These are phyloP conservation scores for Backusella sp. DNA, from an alignment of 192 early-diverging fungal species.

Conservation along the genomic window DNA sequence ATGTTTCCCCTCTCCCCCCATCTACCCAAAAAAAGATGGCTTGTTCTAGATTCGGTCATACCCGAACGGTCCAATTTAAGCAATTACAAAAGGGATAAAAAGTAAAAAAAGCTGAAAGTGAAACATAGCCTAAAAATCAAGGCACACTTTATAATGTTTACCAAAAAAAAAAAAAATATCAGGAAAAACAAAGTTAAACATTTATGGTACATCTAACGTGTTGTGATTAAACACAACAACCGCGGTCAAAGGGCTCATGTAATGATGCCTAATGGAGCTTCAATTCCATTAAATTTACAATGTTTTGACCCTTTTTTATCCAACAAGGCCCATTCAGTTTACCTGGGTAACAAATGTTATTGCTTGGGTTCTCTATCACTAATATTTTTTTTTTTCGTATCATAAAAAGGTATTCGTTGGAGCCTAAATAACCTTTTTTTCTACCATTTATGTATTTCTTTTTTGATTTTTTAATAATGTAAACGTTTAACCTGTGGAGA, in stretches of 20 bases:
- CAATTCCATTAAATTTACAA: background rate
- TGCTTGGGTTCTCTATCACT: background rate
- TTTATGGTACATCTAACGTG: constrained; percentile 9
- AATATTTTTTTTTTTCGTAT: background rate
- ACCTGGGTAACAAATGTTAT: background rate
- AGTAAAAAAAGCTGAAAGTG: background rate
- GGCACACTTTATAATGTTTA: background rate
- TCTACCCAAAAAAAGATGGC: background rate
- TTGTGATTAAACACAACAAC: background rate
- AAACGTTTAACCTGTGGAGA: constrained; percentile 2
- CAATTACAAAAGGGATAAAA: background rate
- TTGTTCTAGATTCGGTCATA: constrained; percentile 7
- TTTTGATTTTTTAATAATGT: background rate
- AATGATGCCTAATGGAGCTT: background rate
- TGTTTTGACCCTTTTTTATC: background rate
- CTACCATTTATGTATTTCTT: constrained; percentile 6
- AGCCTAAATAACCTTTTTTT: background rate
- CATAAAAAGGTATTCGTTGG: background rate
- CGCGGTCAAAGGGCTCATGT: background rate
- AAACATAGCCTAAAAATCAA: constrained; percentile 9
- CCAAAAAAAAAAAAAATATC: background rate
- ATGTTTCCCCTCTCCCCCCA: background rate
- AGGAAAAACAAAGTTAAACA: constrained; percentile 7
- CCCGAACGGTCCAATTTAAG: background rate
- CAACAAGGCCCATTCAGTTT: background rate